phyloP scores from a whole-genome alignment of 2,329 filamentous ascomycete genomes.

The Trematosphaeria pertusa region DNA sequence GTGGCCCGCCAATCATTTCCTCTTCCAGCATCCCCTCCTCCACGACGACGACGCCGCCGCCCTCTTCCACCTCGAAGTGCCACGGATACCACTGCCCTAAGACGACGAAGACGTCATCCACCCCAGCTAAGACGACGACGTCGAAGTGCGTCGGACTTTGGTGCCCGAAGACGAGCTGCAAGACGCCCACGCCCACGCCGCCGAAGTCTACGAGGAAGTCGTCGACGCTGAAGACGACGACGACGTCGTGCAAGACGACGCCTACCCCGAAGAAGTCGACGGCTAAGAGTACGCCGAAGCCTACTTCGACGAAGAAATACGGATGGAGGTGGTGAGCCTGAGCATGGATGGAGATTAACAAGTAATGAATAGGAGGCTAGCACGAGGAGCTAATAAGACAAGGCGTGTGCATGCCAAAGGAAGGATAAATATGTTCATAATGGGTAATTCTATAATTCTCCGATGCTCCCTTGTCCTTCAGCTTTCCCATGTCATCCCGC shows the following conservation, averaged over 20 bases:
- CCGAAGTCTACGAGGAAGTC: conserved; percentile 4
- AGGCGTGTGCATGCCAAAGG: too few relatives aligned
- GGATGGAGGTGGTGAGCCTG: background rate
- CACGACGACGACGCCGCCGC: conserved; percentile 4
- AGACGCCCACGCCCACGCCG: conserved; percentile 4
- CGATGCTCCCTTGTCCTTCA: too few relatives aligned
- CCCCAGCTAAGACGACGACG: background rate
- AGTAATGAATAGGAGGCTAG: too few relatives aligned
- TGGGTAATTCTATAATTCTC: too few relatives aligned
- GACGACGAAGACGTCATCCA: background rate
- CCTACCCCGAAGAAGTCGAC: conserved; percentile 1
- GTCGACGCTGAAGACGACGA: conserved; percentile 1
- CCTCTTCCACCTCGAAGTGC: background rate
- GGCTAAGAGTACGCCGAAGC: conserved; percentile 7
- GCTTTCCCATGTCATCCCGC: too few relatives aligned
- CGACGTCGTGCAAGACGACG: background rate
- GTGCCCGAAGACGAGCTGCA: conserved; percentile 4
- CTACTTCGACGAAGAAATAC: conserved; percentile 9
- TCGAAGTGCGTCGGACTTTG: conserved; percentile 8
- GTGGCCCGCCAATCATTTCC: conserved; percentile 17
- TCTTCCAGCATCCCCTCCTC: conserved; percentile 5
- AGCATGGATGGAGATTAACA: too few relatives aligned
- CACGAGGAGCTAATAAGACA: too few relatives aligned
- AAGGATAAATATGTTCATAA: too few relatives aligned
- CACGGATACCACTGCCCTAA: background rate